Base-by-base conservation (phyloP, 371 early-diverging fungal species). In the Mucor racemosus region DNA sequence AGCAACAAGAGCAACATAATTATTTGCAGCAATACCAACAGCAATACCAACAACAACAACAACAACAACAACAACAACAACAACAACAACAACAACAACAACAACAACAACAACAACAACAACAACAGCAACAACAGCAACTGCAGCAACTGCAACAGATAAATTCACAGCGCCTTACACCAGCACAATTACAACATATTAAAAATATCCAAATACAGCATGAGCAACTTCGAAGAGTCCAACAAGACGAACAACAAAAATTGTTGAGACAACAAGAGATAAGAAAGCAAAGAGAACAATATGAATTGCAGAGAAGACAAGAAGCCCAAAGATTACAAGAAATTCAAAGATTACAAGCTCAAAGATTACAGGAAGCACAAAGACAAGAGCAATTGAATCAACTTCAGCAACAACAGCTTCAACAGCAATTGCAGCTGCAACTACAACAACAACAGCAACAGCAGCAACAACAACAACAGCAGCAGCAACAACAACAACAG, bases 181-280 rank as follows among this genome's bases (percentile, higher is more conserved):
- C 21, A 48, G 21, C 48, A 4, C 48, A 48, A 21, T 8, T 48
- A 0, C 53, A 42, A 61, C 67, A 64, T 42, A 58, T 39, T 46
- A 60, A 60, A 34, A 67, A 58, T 21, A 31, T 33, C 35, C 58
- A 55, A 55, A 55, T 46, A 34, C 64, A 31, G 39, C 19, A 48
- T 19, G 48, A 48, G 9, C 48, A 48, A 17, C 17, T 48, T 19
- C 48, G 48, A 15, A 48, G 48, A 48, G 48, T 19, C 7, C 66
- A 59, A 38, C 58, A 62, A 33, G 62, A 60, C 35, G 38, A 42
- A n/a, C 60, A 61, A 14, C 73, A 59, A 39, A 48, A 58, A 17
- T 60, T 53, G 1, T 31, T 31, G 7, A 55, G 54, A 11, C 40
- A 41, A 0, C 50, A 65, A 6, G 53, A 59, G 4, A 26, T 53